Evolutionary conservation across 1,139 yeast species (phyloP).

Genomic region (Suhomyces coccinellae): DNA sequence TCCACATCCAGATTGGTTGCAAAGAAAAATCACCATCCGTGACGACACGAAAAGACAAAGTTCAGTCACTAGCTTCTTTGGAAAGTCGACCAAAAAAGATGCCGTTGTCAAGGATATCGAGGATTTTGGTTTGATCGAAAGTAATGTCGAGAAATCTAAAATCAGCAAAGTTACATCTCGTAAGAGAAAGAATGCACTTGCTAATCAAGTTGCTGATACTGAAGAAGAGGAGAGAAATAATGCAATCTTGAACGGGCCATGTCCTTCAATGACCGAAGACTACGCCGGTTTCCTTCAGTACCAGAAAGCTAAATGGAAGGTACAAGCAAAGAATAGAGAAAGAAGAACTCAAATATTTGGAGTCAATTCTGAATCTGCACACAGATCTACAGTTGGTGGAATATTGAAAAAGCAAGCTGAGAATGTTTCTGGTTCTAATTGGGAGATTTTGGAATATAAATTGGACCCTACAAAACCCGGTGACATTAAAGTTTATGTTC

Average conservation of each 20-base stretch:
- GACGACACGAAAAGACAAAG: slow-evolving; percentile 75
- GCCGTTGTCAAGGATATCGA: slow-evolving; percentile 67
- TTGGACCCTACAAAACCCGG: slow-evolving; percentile 65
- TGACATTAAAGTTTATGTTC: slow-evolving; percentile 68
- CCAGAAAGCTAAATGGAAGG: slow-evolving; percentile 84
- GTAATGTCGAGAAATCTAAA: slow-evolving; percentile 28
- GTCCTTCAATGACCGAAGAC: slow-evolving; percentile 75
- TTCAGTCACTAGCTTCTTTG: slow-evolving; percentile 59
- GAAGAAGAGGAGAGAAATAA: slow-evolving; percentile 45
- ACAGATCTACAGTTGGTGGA: slow-evolving; percentile 59
- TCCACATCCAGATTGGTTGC: slow-evolving; percentile 93
- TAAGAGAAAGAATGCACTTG: slow-evolving; percentile 34
- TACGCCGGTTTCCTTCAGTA: slow-evolving; percentile 74
- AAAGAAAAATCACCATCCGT: slow-evolving; percentile 55
- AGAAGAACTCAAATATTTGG: slow-evolving; percentile 84
- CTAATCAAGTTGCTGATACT: slow-evolving; percentile 31
- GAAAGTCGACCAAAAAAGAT: slow-evolving; percentile 36
- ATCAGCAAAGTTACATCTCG: slow-evolving; percentile 54
- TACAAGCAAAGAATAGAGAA: slow-evolving; percentile 67
- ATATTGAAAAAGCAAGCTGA: slow-evolving; percentile 80
- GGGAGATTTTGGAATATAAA: slow-evolving; percentile 83
- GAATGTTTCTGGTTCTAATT: slow-evolving; percentile 67
- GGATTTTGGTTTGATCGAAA: slow-evolving; percentile 55
- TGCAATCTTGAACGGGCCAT: slow-evolving; percentile 49
- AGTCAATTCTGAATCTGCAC: slow-evolving; percentile 46